These are phyloP conservation scores for Curvularia sp. DNA, from an alignment of 2,329 filamentous ascomycete species.

Conservation along the genomic window DNA sequence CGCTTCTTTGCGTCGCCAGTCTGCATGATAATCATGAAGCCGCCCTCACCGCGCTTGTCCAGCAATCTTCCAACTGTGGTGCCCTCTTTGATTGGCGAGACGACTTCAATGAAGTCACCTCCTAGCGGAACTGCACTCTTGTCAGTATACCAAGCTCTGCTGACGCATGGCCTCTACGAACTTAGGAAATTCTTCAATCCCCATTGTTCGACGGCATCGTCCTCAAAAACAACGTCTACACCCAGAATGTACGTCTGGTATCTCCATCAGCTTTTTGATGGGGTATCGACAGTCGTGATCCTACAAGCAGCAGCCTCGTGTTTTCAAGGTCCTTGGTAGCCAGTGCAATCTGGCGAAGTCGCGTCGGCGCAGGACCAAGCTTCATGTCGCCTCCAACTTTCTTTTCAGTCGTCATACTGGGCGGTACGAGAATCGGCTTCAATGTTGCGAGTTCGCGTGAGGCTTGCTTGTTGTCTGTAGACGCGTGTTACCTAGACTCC, in stretches of 20 bases:
- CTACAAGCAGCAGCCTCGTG: slow-evolving; percentile 37
- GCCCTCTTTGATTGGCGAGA: slow-evolving; percentile 48
- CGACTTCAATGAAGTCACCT: slow-evolving; percentile 55
- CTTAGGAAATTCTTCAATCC: slow-evolving; percentile 53
- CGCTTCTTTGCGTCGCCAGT: slow-evolving; percentile 50
- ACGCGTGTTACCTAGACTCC: slow-evolving; percentile 2
- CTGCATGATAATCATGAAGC: slow-evolving; percentile 60
- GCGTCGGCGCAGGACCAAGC: slow-evolving; percentile 33
- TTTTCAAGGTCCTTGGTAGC: slow-evolving; percentile 40
- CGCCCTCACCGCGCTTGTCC: slow-evolving; percentile 53
- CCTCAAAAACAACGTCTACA: slow-evolving; percentile 52
- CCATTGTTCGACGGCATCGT: slow-evolving; percentile 49
- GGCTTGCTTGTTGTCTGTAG: not conserved
- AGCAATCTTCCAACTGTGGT: slow-evolving; percentile 54
- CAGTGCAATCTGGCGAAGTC: slow-evolving; percentile 48
- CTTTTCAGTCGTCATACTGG: slow-evolving; percentile 1
- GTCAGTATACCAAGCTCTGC: slow-evolving; percentile 1
- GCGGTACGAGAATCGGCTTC: not conserved
- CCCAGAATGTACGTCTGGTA: slow-evolving; percentile 47
- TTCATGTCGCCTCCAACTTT: slow-evolving; percentile 12
- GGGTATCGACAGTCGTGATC: not conserved
- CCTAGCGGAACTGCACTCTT: slow-evolving; percentile 49
- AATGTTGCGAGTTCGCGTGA: not conserved
- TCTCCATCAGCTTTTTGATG: slow-evolving; percentile 6
- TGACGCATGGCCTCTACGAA: slow-evolving; percentile 18